These are phyloP conservation scores for Fistulina hepatica DNA, from an alignment of 1,284 basidiomycete species.

Conservation along the genomic window DNA sequence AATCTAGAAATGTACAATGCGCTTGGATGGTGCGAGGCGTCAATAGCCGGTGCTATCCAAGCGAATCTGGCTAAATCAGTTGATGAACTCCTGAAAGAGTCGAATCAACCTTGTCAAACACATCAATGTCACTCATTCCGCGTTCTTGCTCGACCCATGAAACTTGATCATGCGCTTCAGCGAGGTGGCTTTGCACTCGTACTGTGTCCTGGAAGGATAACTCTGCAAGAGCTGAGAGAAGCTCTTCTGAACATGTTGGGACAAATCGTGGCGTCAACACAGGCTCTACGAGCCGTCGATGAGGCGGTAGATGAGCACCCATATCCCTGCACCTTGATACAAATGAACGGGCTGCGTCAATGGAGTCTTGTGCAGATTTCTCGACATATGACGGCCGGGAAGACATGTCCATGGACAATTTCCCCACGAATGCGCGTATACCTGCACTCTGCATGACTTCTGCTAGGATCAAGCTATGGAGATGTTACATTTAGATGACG, in stretches of 20 bases:
- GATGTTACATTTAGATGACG: slow-evolving; percentile 1
- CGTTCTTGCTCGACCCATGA: slow-evolving; percentile 55
- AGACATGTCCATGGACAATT: slow-evolving; percentile 77
- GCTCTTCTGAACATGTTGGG: slow-evolving; percentile 63
- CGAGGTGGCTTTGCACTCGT: slow-evolving; percentile 65
- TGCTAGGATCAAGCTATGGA: slow-evolving; percentile 59
- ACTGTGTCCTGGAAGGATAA: slow-evolving; percentile 35
- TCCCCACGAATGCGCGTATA: slow-evolving; percentile 69
- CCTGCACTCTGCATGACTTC: slow-evolving; percentile 60
- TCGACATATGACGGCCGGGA: slow-evolving; percentile 66
- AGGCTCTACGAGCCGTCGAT: slow-evolving; percentile 53
- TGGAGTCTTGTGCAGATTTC: slow-evolving; percentile 36
- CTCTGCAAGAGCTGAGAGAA: slow-evolving; percentile 48
- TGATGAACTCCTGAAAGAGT: neutral
- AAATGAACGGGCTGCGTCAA: slow-evolving; percentile 45
- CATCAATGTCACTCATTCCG: slow-evolving; percentile 56
- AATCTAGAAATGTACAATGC: slow-evolving; percentile 69
- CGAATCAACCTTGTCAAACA: slow-evolving; percentile 50
- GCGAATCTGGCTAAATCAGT: neutral
- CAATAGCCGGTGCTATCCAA: slow-evolving; percentile 43
- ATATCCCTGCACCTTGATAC: slow-evolving; percentile 37
- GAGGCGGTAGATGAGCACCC: slow-evolving; percentile 28
- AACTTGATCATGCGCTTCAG: slow-evolving; percentile 65
- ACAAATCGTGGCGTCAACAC: slow-evolving; percentile 79
- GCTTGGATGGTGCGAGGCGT: slow-evolving; percentile 63